phyloP scores from a whole-genome alignment of 2,329 filamentous ascomycete genomes.

The Coleophoma cylindrospora region DNA sequence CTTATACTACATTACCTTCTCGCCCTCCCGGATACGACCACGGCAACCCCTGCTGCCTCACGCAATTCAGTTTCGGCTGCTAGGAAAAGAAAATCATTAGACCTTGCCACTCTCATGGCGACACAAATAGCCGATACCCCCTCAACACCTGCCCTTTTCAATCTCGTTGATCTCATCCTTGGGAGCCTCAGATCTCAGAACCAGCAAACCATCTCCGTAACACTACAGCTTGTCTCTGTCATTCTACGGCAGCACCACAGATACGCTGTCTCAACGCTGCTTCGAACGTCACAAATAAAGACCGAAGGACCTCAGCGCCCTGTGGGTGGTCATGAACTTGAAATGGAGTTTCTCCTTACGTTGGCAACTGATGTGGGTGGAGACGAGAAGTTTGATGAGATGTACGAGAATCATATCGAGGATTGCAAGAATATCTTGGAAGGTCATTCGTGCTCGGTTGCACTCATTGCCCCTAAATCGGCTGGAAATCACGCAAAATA shows the following conservation, averaged over 20 bases:
- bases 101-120: slow-evolving; percentile 75
- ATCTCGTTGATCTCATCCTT: slow-evolving; percentile 83
- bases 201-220: slow-evolving; percentile 83
- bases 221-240: slow-evolving; percentile 79
- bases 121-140: slow-evolving; percentile 64
- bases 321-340: slow-evolving; percentile 68
- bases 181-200: slow-evolving; percentile 81
- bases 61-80: slow-evolving; percentile 59
- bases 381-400: slow-evolving; percentile 64
- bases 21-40: slow-evolving; percentile 61
- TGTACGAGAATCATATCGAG: slow-evolving; percentile 67
- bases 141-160: slow-evolving; percentile 82
- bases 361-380: slow-evolving; percentile 66
- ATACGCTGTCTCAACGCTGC: slow-evolving; percentile 74
- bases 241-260: slow-evolving; percentile 84
- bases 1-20: slow-evolving; percentile 90
- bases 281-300: slow-evolving; percentile 59
- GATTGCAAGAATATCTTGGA: slow-evolving; percentile 67
- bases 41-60: slow-evolving; percentile 22
- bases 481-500: slow-evolving; percentile 51
- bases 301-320: slow-evolving; percentile 56
- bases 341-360: slow-evolving; percentile 66
- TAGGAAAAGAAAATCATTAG: slow-evolving; percentile 82
- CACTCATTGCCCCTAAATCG: slow-evolving; percentile 58
- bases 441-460: slow-evolving; percentile 67